Evolutionary conservation across 257 asterid species (phyloP), one percentile per base, ranked within the genome.

Genomic region (Solanum commersonii): DNA sequence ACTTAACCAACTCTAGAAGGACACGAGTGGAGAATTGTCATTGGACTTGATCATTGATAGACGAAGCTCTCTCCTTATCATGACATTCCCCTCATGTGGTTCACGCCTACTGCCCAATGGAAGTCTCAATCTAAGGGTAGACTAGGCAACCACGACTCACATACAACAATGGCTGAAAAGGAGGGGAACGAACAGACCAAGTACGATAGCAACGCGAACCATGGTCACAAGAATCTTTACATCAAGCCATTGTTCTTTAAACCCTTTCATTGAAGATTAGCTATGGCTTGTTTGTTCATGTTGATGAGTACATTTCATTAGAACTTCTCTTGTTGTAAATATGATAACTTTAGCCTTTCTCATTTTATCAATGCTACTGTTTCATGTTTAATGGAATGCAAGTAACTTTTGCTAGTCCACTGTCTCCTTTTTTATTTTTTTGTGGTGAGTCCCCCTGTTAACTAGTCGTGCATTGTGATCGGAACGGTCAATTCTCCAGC

Each of bases 231-330:
- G 87, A 60, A 49, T 74, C 77, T 78, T 27, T 83, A 20, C 88
- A 74, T 22, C 3, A 7, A 73, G 89, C 83, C 88, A n/a, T 72
- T 88, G 68, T 88, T 93, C 94, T 92, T 94, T 95, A 93, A 92
- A 93, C 83, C 27, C n/a, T 37, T 86, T 68, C 90, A 84, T 92
- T 91, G 94, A 90, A 92, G 93, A 92, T 86, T 52, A 83, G 38
- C 56, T 76, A 14, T 71, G 79, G 89, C 84, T 94, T 81, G 89
- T 81, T 84, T 71, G 59, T 35, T 35, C 82, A 74, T 10, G 15
- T 76, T 74, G 10, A 76, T 76, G 42, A 46, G 82, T 33, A 33
- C 29, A 34, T 79, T 42, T 13, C 84, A 42, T 25, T 25, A 79
- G 8, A 44, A 78, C 67, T 59, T 0, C 0, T 42, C 10, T 18